A percentile compares a stretch with the other conserved stretches of the same genome.
Conservation (phyloP, 1,284 basidiomycete species). For the Bjerkandera adusta region DNA sequence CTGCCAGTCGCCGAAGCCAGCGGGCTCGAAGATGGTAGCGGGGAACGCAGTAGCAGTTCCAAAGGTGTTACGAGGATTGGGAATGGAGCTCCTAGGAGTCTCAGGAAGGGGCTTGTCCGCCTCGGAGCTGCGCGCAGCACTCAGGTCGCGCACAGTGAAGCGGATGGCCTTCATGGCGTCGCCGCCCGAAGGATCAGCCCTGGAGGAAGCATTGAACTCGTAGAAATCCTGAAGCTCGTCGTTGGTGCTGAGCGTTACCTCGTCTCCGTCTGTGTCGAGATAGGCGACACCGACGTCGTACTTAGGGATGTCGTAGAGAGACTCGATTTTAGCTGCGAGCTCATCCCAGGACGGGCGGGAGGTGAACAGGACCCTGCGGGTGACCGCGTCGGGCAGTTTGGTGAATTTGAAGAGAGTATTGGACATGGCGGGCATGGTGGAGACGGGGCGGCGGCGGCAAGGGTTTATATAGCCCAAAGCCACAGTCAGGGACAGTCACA, state of each 20-base stretch:
- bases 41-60: slow-evolving; percentile 23
- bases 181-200: slow-evolving; percentile 1
- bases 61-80: slow-evolving; percentile 52
- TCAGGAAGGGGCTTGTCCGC: slow-evolving; percentile 34
- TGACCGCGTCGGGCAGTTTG: slow-evolving; percentile 34
- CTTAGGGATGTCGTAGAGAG: slow-evolving; percentile 54
- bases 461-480: no score
- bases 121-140: slow-evolving; percentile 33
- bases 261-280: slow-evolving; percentile 64
- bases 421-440: slow-evolving; percentile 23
- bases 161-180: slow-evolving; percentile 39
- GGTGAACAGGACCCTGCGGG: slow-evolving; percentile 57
- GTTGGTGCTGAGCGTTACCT: slow-evolving; percentile 69
- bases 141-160: slow-evolving; percentile 62
- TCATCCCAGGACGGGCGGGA: slow-evolving; percentile 50
- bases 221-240: slow-evolving; percentile 68
- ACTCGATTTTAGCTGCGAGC: slow-evolving; percentile 53
- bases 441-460: background rate
- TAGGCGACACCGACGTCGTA: slow-evolving; percentile 65
- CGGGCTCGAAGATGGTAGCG: slow-evolving; percentile 53
- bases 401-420: slow-evolving; percentile 31
- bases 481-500: no score
- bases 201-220: slow-evolving; percentile 20
- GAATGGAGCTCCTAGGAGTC: slow-evolving; percentile 19
- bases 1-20: slow-evolving; percentile 60